These are phyloP conservation scores for Pseudogymnoascus sp. DNA, from an alignment of 2,329 filamentous ascomycete genomes.

Conservation along the genomic window DNA sequence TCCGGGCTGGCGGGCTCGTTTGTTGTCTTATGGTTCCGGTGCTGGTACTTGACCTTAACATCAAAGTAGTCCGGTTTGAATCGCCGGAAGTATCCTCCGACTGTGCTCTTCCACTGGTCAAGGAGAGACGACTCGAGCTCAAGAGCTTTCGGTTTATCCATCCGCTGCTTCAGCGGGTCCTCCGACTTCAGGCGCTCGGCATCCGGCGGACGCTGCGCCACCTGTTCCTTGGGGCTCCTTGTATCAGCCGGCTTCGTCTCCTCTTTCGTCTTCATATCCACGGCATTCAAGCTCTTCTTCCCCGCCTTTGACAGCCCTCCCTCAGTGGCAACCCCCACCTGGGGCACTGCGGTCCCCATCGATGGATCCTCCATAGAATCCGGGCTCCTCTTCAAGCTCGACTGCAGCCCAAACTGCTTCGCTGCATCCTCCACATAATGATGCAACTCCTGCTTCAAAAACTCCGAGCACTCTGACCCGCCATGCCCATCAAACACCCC, in stretches of 20 bases:
- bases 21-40: conserved; percentile 12
- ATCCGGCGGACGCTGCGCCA: conserved; percentile 30
- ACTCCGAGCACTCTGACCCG: conserved; percentile 78
- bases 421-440: conserved; percentile 81
- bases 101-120: conserved; percentile 67
- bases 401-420: conserved; percentile 65
- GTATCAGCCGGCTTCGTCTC: conserved; percentile 29
- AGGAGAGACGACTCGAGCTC: conserved; percentile 64
- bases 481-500: conserved; percentile 95
- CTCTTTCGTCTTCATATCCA: conserved; percentile 42
- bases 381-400: conserved; percentile 50
- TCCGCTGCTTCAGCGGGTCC: conserved; percentile 26
- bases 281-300: conserved; percentile 32
- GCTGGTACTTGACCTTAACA: conserved; percentile 23
- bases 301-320: conserved; percentile 26
- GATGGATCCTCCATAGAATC: conserved; percentile 23
- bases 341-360: background rate
- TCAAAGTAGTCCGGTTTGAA: conserved; percentile 76
- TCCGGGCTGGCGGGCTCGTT: conserved; percentile 19
- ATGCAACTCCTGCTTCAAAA: conserved; percentile 75
- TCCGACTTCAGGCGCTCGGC: conserved; percentile 31
- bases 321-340: conserved; percentile 18
- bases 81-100: conserved; percentile 89
- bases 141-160: conserved; percentile 49
- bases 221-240: conserved; percentile 22